These are phyloP conservation scores for Candolleomyces aberdarensis DNA, from an alignment of 768 basidiomycete genomes.

Conservation along the genomic window DNA sequence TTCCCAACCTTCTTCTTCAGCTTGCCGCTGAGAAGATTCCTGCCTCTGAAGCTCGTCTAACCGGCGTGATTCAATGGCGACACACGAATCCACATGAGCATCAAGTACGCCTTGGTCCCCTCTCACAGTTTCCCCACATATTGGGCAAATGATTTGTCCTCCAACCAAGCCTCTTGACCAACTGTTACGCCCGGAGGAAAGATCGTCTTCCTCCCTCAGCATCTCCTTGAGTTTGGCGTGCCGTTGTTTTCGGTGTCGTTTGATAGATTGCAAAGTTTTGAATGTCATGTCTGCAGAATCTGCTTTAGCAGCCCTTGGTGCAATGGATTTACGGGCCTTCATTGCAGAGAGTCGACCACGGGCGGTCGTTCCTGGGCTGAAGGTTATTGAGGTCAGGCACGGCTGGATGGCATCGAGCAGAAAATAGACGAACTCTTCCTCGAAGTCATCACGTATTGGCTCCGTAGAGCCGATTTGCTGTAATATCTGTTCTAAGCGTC, in stretches of 20 bases:
- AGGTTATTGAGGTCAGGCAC: neutral
- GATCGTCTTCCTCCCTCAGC: conserved; percentile 58
- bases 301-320: conserved; percentile 16
- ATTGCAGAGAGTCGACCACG: conserved; percentile 37
- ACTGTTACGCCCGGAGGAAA: conserved; percentile 21
- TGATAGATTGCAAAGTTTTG: conserved; percentile 61
- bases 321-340: conserved; percentile 39
- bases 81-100: conserved; percentile 80
- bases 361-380: conserved; percentile 31
- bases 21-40: conserved; percentile 22
- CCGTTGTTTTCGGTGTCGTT: conserved; percentile 66
- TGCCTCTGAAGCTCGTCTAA: conserved; percentile 41
- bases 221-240: conserved; percentile 66
- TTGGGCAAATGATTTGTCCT: conserved; percentile 59
- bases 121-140: conserved; percentile 53
- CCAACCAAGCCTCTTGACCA: conserved; percentile 30
- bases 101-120: conserved; percentile 74
- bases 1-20: conserved; percentile 31
- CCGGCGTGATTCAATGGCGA: conserved; percentile 52
- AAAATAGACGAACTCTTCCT: conserved; percentile 47
- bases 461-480: conserved; percentile 60
- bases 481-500: conserved; percentile 69
- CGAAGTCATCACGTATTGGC: conserved; percentile 47
- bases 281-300: conserved; percentile 37
- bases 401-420: neutral